Conservation (phyloP, 2,329 filamentous ascomycete genomes). For the Venturia effusa region DNA sequence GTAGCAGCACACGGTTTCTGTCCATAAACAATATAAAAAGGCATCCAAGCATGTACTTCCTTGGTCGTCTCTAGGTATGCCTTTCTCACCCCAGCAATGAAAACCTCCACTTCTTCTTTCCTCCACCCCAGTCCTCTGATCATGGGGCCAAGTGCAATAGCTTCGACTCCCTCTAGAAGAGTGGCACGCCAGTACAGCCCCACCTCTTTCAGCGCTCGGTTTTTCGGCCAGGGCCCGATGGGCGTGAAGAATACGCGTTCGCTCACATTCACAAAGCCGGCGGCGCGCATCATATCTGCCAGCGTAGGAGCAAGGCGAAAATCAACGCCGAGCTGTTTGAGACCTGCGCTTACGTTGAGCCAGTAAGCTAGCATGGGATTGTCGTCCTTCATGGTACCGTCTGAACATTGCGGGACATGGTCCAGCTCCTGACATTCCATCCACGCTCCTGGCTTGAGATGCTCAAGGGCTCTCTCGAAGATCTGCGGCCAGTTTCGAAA, state of each 20-base stretch:
- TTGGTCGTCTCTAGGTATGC: conserved; percentile 6
- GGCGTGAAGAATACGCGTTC: conserved; percentile 42
- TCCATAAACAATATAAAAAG: conserved; percentile 43
- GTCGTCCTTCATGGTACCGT: conserved; percentile 27
- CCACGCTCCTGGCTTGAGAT: conserved; percentile 34
- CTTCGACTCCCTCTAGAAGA: conserved; percentile 16
- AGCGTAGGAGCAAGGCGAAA: background rate
- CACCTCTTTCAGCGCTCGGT: conserved; percentile 15
- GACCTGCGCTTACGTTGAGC: conserved; percentile 34
- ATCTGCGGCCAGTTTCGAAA: conserved; percentile 44
- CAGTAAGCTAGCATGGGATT: conserved; percentile 39
- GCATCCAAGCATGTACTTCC: conserved; percentile 43
- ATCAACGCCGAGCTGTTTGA: conserved; percentile 36
- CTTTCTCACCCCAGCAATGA: conserved; percentile 3
- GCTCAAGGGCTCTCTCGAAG: conserved; percentile 36
- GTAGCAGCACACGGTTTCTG: conserved; percentile 33
- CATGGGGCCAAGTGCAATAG: conserved; percentile 15
- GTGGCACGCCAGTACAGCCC: conserved; percentile 16
- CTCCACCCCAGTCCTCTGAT: conserved; percentile 15
- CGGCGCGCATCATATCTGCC: conserved; percentile 15
- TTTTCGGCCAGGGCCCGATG: conserved; percentile 44
- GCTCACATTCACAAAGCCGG: conserved; percentile 42
- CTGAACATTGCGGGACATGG: conserved; percentile 23
- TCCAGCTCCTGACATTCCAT: conserved; percentile 29
- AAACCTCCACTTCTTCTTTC: conserved; percentile 8